Evolutionary conservation across 2,329 filamentous ascomycete species (phyloP), one percentile per base, ranked within the genome.

Genomic region (Zasmidium citrigriseum): DNA sequence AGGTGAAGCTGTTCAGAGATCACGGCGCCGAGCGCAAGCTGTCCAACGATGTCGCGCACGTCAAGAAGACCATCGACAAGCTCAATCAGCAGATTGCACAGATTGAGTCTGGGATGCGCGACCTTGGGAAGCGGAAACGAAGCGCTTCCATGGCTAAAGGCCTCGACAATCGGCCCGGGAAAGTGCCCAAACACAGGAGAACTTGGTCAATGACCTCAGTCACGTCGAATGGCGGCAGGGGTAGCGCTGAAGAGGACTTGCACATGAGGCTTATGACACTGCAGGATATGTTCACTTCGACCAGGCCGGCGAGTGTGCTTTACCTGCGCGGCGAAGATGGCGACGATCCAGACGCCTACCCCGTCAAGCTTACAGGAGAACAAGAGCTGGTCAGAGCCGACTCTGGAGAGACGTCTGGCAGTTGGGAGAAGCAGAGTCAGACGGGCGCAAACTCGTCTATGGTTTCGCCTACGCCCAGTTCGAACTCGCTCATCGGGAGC

Each of bases 11-110:
- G 2, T 98, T 98, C 81, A 86, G 93, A 62, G 93, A 98, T 71
- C 95, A 98, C 68, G 93, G 93, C 22, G 95, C 95, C 0, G 93
- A 98, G 75, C 86, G 93, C 52, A 98, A 98, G 73, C 82, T 98
- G 1, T 93, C 93, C 16, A 98, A 98, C 71, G 93, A 98, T 67
- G 85, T 97, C 9, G 90, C 91, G 0, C 93, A 98, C 69, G 90
- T 98, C 64, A 96, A 96, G 76, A 98, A 97, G 77, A 91, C 89
- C 0, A 97, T 98, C 67, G 93, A 97, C 70, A 98, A 97, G 76
- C 79, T 97, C 48, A 96, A 96, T 75, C 92, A 96, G 71, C 93
- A 97, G 70, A 95, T 97, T 60, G 82, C 89, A 0, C 92, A 97
- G 70, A 80, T 82, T 21, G 85, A 87, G 68, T 79, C 83, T 55